Percentiles rank a stretch among this genome's conserved stretches.
Conservation (phyloP, 2,329 filamentous ascomycete species). For the Didymosphaeria variabile region DNA sequence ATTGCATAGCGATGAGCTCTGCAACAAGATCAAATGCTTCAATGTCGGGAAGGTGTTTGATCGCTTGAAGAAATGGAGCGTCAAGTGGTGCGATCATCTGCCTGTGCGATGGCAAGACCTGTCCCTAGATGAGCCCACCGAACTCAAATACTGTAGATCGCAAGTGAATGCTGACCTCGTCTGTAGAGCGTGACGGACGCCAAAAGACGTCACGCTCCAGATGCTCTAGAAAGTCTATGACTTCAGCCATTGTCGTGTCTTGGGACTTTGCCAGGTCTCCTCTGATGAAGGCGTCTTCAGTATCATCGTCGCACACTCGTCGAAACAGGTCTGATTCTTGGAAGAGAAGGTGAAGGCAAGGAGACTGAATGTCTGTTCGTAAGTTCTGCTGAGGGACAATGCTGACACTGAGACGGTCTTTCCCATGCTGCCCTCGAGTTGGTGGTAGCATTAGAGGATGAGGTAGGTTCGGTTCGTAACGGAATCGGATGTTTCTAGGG, state of each 20-base stretch:
- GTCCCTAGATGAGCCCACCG: background rate
- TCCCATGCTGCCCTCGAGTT: background rate
- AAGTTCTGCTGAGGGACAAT: background rate
- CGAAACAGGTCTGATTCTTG: background rate
- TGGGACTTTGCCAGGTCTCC: slow-evolving; percentile 18
- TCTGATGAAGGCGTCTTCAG: background rate
- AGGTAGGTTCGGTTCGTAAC: background rate
- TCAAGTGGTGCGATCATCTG: slow-evolving; percentile 18
- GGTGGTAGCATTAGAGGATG: background rate
- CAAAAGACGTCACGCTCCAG: slow-evolving; percentile 27
- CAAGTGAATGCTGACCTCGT: slow-evolving; percentile 15
- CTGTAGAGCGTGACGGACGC: slow-evolving; percentile 8
- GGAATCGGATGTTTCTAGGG: background rate
- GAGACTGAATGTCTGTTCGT: background rate
- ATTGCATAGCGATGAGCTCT: slow-evolving; percentile 31
- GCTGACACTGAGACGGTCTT: background rate
- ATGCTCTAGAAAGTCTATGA: slow-evolving; percentile 30
- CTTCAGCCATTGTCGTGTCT: slow-evolving; percentile 25
- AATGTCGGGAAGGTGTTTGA: background rate
- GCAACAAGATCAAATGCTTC: slow-evolving; percentile 25
- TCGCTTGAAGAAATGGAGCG: background rate
- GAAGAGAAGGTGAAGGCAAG: background rate
- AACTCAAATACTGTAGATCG: background rate
- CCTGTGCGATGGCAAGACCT: background rate
- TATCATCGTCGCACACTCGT: background rate